Evolutionary conservation across 805 yeast genomes (phyloP).

Genomic region (Candida schatavii): DNA sequence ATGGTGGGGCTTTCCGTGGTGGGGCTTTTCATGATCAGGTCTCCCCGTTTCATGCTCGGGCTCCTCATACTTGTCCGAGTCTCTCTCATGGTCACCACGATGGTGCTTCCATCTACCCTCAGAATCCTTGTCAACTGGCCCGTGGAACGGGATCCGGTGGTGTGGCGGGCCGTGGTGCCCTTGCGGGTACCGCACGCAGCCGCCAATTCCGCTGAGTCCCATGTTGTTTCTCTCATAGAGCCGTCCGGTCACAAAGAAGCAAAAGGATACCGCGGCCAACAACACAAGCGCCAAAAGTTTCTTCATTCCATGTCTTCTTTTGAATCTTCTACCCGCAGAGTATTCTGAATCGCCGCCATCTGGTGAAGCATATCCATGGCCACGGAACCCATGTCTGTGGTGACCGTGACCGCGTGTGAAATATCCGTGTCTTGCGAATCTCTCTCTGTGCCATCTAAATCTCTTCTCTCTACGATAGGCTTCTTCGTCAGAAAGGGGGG

Average conservation of each 20-base stretch:
- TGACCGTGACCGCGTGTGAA: constrained; percentile 4
- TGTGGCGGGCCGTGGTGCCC: constrained; percentile 1
- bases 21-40: background rate
- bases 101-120: no score
- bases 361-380: no score
- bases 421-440: background rate
- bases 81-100: no score
- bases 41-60: no score
- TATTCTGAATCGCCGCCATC: no score
- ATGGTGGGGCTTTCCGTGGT: background rate
- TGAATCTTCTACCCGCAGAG: no score
- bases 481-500: background rate
- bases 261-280: background rate
- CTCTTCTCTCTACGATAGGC: background rate
- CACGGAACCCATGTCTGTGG: constrained; percentile 1
- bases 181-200: background rate
- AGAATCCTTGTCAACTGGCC: background rate
- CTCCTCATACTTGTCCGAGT: no score
- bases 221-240: background rate
- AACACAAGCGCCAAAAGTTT: background rate
- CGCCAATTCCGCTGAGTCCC: background rate
- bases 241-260: background rate
- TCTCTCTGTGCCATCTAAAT: no score
- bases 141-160: background rate
- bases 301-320: background rate